phyloP scores from a whole-genome alignment of 1,284 basidiomycete species.

The Boletus austroedulis region DNA sequence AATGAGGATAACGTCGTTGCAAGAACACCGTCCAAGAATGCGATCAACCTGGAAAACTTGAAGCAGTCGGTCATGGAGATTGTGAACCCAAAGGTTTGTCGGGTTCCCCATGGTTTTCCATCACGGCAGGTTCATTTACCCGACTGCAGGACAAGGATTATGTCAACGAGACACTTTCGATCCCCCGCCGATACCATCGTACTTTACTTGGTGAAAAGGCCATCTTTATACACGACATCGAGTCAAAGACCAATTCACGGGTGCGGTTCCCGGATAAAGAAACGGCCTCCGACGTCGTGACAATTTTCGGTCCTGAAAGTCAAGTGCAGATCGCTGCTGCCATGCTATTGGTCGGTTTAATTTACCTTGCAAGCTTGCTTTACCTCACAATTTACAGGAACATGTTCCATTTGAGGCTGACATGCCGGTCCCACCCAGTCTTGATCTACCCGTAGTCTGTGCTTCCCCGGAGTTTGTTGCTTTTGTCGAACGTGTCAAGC shows the following conservation, averaged over 20 bases:
- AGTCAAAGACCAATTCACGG: slow-evolving; percentile 91
- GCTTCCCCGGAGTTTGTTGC: slow-evolving; percentile 77
- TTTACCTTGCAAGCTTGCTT: neutral
- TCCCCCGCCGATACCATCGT: slow-evolving; percentile 93
- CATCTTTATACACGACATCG: slow-evolving; percentile 97
- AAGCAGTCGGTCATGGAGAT: slow-evolving; percentile 98
- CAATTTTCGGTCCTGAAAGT: slow-evolving; percentile 93
- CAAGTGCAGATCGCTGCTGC: slow-evolving; percentile 96
- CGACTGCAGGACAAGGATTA: slow-evolving; percentile 86
- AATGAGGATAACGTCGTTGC: slow-evolving; percentile 99
- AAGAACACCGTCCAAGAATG: slow-evolving; percentile 96
- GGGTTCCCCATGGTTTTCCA: neutral
- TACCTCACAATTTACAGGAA: slow-evolving; percentile 55
- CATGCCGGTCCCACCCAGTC: slow-evolving; percentile 83
- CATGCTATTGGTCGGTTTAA: slow-evolving; percentile 78
- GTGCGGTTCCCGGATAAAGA: slow-evolving; percentile 97
- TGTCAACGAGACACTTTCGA: slow-evolving; percentile 88
- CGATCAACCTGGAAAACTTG: slow-evolving; percentile 90
- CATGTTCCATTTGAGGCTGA: slow-evolving; percentile 98
- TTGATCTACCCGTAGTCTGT: slow-evolving; percentile 74
- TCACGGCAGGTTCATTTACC: slow-evolving; percentile 1
- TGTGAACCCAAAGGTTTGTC: slow-evolving; percentile 85
- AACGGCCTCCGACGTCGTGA: slow-evolving; percentile 86
- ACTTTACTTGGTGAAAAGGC: slow-evolving; percentile 94
- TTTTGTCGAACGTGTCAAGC: slow-evolving; percentile 87